Evolutionary conservation across 2,329 filamentous ascomycete species (phyloP).

Genomic region (Colletotrichum phormii): DNA sequence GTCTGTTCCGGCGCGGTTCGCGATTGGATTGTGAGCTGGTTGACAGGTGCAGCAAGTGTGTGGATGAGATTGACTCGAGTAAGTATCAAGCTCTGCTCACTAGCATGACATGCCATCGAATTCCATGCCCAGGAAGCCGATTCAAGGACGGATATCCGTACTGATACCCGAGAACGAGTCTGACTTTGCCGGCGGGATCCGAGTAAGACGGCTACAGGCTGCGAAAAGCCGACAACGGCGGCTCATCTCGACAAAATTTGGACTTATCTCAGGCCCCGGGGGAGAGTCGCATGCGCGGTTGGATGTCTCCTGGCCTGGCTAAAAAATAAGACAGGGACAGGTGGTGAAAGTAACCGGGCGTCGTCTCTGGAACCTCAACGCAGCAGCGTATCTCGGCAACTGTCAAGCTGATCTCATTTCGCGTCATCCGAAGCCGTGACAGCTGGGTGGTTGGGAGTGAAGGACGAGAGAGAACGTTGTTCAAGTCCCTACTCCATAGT

Average conservation of each 20-base stretch:
- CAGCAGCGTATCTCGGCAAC: not conserved
- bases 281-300: not conserved
- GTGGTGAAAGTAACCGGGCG: not conserved
- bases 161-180: conserved; percentile 3
- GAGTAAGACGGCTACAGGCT: not conserved
- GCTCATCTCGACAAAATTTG: conserved; percentile 3
- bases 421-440: conserved; percentile 15
- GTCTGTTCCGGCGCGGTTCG: conserved; percentile 21
- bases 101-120: not conserved
- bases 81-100: not conserved
- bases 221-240: not conserved
- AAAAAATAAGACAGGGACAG: not conserved
- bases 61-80: conserved; percentile 14
- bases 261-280: not conserved
- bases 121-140: not conserved
- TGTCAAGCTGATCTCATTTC: conserved; percentile 2
- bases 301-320: not conserved
- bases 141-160: not conserved
- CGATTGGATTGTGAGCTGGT: conserved; percentile 22
- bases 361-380: not conserved
- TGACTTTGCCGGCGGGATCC: not conserved
- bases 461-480: not conserved
- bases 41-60: conserved; percentile 23
- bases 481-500: not conserved
- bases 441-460: not conserved